These are phyloP conservation scores for Sporothrix phasma DNA, from an alignment of 2,329 filamentous ascomycete species.

Conservation along the genomic window DNA sequence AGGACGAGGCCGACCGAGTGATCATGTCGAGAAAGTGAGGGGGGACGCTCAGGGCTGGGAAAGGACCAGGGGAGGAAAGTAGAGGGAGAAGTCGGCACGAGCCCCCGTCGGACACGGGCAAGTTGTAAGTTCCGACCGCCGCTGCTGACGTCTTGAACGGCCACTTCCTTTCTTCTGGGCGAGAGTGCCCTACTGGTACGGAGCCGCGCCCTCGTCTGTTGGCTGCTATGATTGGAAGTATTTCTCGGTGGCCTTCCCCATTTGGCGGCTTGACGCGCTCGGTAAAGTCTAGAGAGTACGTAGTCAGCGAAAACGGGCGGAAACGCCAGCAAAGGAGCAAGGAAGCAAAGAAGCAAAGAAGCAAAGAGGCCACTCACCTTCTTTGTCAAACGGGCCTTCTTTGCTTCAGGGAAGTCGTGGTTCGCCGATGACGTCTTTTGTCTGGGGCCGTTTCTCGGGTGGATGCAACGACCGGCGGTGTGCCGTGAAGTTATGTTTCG, in stretches of 20 bases:
- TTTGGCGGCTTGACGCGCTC: not conserved
- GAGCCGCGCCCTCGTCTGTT: not conserved
- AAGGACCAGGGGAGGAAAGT: not conserved
- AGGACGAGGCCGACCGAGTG: not conserved
- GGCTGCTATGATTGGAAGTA: not conserved
- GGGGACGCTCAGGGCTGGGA: not conserved
- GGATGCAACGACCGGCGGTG: not conserved
- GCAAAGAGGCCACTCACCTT: too few species aligned
- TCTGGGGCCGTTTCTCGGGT: not conserved
- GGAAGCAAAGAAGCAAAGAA: too few species aligned
- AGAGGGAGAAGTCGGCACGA: not conserved
- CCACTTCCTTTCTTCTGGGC: not conserved
- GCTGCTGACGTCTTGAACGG: constrained; percentile 5
- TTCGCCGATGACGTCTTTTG: not conserved
- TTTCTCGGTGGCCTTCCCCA: not conserved
- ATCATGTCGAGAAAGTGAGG: not conserved
- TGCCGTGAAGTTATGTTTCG: not conserved
- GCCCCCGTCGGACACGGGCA: constrained; percentile 5
- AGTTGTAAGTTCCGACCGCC: constrained; percentile 1
- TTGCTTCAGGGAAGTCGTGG: not conserved
- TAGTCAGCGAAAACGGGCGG: not conserved
- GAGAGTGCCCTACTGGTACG: not conserved
- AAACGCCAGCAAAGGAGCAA: not conserved
- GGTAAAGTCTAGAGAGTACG: too few species aligned
- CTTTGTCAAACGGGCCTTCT: not conserved